Evolutionary conservation across 75 land plant species (phyloP).

Genomic region (Selaginella moellendorffii): DNA sequence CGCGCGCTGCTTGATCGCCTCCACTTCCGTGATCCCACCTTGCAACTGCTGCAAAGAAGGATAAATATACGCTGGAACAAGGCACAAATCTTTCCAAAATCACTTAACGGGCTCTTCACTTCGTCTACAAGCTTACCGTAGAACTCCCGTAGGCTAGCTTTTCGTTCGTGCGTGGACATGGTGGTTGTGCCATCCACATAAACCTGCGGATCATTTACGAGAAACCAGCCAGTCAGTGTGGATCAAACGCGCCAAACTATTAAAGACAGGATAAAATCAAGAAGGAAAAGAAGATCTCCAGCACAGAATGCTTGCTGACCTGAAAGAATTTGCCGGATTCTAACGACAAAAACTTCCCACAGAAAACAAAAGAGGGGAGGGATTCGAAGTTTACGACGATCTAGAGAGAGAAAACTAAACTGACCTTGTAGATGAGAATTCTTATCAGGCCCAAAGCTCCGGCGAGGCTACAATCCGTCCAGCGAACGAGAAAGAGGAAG

Average conservation of each 20-base stretch:
- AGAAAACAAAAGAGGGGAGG: no score
- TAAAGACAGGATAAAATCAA: conserved; percentile 2
- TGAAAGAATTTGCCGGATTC: no score
- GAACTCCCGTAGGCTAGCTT: conserved; percentile 77
- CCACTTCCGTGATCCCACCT: conserved; percentile 24
- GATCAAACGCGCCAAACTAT: not conserved
- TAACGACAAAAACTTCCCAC: no score
- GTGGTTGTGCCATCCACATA: conserved; percentile 65
- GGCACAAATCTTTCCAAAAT: not conserved
- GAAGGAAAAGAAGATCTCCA: not conserved
- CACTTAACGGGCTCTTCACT: no score
- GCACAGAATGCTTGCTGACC: not conserved
- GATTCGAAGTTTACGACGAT: no score
- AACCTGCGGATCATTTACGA: conserved; percentile 29
- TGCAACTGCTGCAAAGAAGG: conserved; percentile 51
- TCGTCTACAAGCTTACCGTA: conserved; percentile 38
- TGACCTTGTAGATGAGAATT: conserved; percentile 54
- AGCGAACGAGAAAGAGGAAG: conserved; percentile 39
- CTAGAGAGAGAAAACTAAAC: no score
- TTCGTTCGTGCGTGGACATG: conserved; percentile 60
- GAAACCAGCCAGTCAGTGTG: not conserved
- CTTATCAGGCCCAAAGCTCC: conserved; percentile 60
- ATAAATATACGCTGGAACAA: conserved; percentile 51
- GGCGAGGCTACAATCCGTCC: conserved; percentile 57
- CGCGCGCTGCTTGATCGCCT: conserved; percentile 18